A percentile compares a stretch with the other conserved stretches of the same genome.
These are phyloP conservation scores for Dendrobium nobile DNA, from an alignment of 106 monocot genomes.

Conservation along the genomic window DNA sequence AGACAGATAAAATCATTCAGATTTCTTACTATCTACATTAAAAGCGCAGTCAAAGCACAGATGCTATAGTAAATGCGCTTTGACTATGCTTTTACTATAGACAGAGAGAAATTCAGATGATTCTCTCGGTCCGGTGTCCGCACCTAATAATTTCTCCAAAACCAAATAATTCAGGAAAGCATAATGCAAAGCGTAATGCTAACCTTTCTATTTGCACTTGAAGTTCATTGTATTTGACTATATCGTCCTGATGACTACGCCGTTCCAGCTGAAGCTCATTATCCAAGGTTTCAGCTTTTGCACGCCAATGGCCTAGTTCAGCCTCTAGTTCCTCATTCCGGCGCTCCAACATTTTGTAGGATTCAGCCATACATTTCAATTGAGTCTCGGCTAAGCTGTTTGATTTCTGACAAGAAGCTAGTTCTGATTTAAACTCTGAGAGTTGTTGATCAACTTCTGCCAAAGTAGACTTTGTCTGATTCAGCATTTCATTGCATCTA, in stretches of 20 bases:
- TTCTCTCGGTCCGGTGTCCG: no score
- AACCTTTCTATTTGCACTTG: conserved; percentile 78
- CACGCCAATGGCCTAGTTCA: conserved; percentile 37
- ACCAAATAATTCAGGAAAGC: neutral
- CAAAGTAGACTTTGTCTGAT: conserved; percentile 10
- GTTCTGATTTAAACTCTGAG: conserved; percentile 38
- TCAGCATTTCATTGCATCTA: conserved; percentile 23
- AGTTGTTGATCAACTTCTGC: conserved; percentile 22
- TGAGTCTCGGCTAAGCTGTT: conserved; percentile 83
- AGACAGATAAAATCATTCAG: no score
- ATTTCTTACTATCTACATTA: no score
- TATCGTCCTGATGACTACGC: conserved; percentile 50
- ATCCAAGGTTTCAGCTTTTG: conserved; percentile 43
- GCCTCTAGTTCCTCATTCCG: conserved; percentile 43
- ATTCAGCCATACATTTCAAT: conserved; percentile 91
- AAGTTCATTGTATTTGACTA: conserved; percentile 53
- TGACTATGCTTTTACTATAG: no score
- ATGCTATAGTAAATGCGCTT: no score
- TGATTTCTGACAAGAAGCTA: conserved; percentile 55
- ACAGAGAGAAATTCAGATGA: no score
- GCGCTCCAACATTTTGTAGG: conserved; percentile 67
- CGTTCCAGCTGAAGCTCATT: conserved; percentile 67
- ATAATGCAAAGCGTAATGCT: conserved; percentile 1
- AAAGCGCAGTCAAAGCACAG: no score
- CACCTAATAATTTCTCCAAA: neutral